Percentiles rank a stretch among this genome's conserved stretches.
Evolutionary conservation across 176 grass and related monocot species (phyloP).

Genomic region (Tillandsia fasciculata): DNA sequence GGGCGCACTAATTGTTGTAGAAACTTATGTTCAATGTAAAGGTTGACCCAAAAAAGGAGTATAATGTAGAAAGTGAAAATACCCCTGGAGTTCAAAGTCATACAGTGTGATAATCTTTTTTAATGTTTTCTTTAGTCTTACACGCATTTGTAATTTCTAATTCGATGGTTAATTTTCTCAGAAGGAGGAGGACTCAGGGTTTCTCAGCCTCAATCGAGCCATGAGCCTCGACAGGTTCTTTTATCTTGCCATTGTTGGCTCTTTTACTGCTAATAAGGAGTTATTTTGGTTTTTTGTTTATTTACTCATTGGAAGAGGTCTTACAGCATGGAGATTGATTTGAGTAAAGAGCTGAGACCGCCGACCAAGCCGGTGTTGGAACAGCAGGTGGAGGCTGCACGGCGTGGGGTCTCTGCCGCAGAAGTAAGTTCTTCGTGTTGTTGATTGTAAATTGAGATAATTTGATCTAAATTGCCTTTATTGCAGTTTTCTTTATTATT

Average conservation of each 20-base stretch:
- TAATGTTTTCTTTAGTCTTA: no score
- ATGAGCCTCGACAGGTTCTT: slow-evolving; percentile 74
- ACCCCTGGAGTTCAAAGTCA: no score
- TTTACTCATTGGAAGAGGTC: background rate
- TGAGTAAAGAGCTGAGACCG: slow-evolving; percentile 79
- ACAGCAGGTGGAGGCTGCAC: slow-evolving; percentile 71
- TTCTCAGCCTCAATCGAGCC: slow-evolving; percentile 81
- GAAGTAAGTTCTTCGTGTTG: slow-evolving; percentile 30
- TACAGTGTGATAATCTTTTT: no score
- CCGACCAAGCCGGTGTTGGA: slow-evolving; percentile 59
- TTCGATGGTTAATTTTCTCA: slow-evolving; percentile 23
- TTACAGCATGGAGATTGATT: slow-evolving; percentile 78
- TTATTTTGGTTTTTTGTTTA: background rate
- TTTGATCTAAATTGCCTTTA: no score
- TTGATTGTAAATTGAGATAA: slow-evolving; percentile 1
- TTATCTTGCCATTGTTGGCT: background rate
- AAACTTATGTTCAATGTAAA: no score
- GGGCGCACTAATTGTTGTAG: no score
- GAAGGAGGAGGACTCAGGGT: slow-evolving; percentile 50
- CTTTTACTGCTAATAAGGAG: background rate
- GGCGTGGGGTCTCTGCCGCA: slow-evolving; percentile 39
- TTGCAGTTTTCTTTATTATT: background rate
- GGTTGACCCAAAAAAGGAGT: no score
- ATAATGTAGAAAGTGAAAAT: no score
- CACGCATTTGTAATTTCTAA: background rate